Percentiles rank a stretch among this genome's conserved stretches.
Conservation (phyloP, 108 stramenopile species). For the Conticribra weissflogii region DNA sequence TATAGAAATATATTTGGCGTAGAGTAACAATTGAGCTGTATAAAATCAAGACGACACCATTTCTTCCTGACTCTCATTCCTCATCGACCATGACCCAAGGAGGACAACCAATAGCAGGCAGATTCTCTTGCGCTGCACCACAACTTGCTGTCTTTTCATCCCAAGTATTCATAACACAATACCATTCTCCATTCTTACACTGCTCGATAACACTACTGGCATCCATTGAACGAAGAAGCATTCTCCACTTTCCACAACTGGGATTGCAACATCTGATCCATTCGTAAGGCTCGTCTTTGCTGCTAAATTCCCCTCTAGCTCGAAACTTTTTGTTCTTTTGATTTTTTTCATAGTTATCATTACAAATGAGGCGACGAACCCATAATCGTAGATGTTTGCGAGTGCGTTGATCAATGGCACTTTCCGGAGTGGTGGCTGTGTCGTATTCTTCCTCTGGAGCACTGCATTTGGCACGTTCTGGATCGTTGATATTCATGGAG, state of each 20-base stretch:
- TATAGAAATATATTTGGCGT: too few species aligned
- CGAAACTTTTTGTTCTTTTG: slow-evolving; percentile 75
- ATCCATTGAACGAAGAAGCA: slow-evolving; percentile 80
- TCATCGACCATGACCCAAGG: slow-evolving; percentile 85
- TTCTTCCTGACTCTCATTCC: slow-evolving; percentile 27
- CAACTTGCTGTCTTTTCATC: slow-evolving; percentile 89
- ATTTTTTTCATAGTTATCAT: slow-evolving; percentile 81
- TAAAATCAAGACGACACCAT: too few species aligned
- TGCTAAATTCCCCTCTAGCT: slow-evolving; percentile 26
- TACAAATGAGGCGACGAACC: slow-evolving; percentile 82
- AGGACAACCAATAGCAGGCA: slow-evolving; percentile 85
- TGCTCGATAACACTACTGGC: slow-evolving; percentile 72
- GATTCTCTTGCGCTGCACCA: slow-evolving; percentile 88
- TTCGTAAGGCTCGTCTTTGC: slow-evolving; percentile 85
- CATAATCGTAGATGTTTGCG: slow-evolving; percentile 86
- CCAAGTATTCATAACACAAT: slow-evolving; percentile 94
- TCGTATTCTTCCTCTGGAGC: slow-evolving; percentile 93
- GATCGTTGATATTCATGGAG: slow-evolving; percentile 90
- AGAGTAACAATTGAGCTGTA: too few species aligned
- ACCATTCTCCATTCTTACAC: slow-evolving; percentile 79
- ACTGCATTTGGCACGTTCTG: slow-evolving; percentile 79
- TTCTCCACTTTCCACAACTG: slow-evolving; percentile 86
- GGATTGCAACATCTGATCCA: slow-evolving; percentile 91
- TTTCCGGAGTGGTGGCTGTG: slow-evolving; percentile 74
- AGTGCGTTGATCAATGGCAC: slow-evolving; percentile 79